Evolutionary conservation across 495 filamentous ascomycete genomes (phyloP), one percentile per base, ranked within the genome.

Genomic region (Trichoderma orchidacearum): DNA sequence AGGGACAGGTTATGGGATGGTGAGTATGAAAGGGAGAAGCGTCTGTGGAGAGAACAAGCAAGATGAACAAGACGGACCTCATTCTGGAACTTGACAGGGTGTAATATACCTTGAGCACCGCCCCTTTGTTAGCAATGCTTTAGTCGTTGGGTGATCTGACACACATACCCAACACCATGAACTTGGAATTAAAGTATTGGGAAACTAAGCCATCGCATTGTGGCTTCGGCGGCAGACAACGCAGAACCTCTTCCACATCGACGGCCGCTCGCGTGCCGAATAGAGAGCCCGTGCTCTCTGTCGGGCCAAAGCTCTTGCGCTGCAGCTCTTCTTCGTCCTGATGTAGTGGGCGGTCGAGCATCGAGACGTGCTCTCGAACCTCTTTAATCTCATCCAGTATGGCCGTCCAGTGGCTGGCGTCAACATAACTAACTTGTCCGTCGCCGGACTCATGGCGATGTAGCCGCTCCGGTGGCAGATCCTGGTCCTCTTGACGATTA

Each of bases 351-450:
- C 51, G 41, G 31, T 58, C 29, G 45, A 38, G 53, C 35, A 50
- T 3, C 41, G 52, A 29, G 27, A 58, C 29, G 53, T 54, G 55
- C 38, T 58, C 60, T 27, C 60, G 59, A 48, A 65, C 52, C 25
- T 59, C 59, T 51, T 63, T 66, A 17, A 61, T 61, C n/a, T 61
- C 60, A 27, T 75, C 66, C 17, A 74, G 59, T 27, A 76, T 72
- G 3, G 72, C 66, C 28, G 68, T 62, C 71, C 70, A 73, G 51
- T 76, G 68, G 31, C 66, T 69, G 8, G 65, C 62, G 12, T 66
- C 70, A 32, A 73, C 63, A 23, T 48, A 48, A n/a, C 18, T 48
- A 23, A 48, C 18, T 48, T 48, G 38, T 11, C 53, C 56, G 31
- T 64, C 59, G 17, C 59, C 59, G 18, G 54, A 25, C 25, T 56